A percentile compares a stretch with the other conserved stretches of the same genome.
Conservation (phyloP, 192 early-diverging fungal genomes). For the Coemansia sp. region DNA sequence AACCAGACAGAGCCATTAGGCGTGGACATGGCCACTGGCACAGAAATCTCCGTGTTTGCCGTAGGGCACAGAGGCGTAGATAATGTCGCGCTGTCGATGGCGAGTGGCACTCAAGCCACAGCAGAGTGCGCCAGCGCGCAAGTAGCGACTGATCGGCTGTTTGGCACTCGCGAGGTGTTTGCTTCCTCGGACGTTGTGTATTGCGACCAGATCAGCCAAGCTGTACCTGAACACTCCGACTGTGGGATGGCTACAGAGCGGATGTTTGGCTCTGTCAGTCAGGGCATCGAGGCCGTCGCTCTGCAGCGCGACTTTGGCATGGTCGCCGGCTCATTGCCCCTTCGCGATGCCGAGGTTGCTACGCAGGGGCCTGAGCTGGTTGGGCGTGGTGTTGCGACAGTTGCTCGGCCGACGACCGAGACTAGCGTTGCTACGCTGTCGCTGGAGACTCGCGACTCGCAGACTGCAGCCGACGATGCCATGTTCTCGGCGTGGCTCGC, state of each 20-base stretch:
- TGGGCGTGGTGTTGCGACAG: conserved; percentile 23
- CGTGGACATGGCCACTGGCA: conserved; percentile 6
- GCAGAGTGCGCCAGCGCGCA: neutral
- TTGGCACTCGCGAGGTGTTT: conserved; percentile 2
- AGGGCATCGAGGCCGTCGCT: conserved; percentile 15
- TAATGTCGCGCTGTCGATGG: neutral
- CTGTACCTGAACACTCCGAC: conserved; percentile 10
- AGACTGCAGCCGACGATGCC: conserved; percentile 15
- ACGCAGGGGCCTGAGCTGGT: conserved; percentile 17
- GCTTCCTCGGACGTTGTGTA: neutral
- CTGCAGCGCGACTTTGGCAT: conserved; percentile 6
- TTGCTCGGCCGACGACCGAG: conserved; percentile 4
- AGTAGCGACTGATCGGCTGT: conserved; percentile 5
- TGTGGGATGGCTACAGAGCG: conserved; percentile 20
- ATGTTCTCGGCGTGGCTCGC: conserved; percentile 39
- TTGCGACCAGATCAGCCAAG: conserved; percentile 21
- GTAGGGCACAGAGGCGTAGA: conserved; percentile 10
- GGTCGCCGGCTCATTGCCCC: conserved; percentile 8
- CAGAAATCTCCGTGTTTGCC: conserved; percentile 11
- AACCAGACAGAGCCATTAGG: conserved; percentile 3
- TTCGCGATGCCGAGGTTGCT: conserved; percentile 16
- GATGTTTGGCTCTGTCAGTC: conserved; percentile 12
- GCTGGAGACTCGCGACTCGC: conserved; percentile 13
- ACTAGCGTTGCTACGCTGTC: conserved; percentile 2
- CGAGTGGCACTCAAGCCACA: conserved; percentile 10